A percentile compares a stretch with the other conserved stretches of the same genome.
These are phyloP conservation scores for Turritis glabra DNA, from an alignment of 345 rosid species.

Conservation along the genomic window DNA sequence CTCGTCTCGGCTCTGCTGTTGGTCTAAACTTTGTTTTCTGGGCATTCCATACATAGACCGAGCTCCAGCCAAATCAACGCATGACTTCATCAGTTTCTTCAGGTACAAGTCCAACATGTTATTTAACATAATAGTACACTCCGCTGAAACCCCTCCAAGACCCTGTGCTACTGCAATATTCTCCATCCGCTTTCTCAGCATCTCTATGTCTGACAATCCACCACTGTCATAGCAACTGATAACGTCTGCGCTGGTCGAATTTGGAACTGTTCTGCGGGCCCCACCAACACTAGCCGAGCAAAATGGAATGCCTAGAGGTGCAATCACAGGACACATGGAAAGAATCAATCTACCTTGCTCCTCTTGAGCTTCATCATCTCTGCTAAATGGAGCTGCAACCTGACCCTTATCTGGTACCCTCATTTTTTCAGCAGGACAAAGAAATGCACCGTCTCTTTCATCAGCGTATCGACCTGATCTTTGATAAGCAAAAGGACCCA, in stretches of 20 bases:
- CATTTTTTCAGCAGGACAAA: conserved; percentile 40
- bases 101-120: conserved; percentile 72
- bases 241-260: conserved; percentile 38
- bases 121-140: conserved; percentile 74
- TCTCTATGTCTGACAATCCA: conserved; percentile 62
- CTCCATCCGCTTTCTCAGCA: conserved; percentile 77
- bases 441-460: conserved; percentile 51
- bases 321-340: conserved; percentile 55
- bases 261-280: conserved; percentile 54
- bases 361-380: conserved; percentile 59
- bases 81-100: conserved; percentile 77
- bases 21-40: conserved; percentile 47
- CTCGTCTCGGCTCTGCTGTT: conserved; percentile 60
- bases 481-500: conserved; percentile 63
- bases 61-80: conserved; percentile 62
- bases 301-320: conserved; percentile 82
- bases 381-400: conserved; percentile 35
- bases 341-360: conserved; percentile 43
- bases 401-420: conserved; percentile 46
- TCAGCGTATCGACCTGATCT: conserved; percentile 60
- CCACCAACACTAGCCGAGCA: conserved; percentile 68
- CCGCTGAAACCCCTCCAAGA: conserved; percentile 77
- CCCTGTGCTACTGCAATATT: conserved; percentile 76
- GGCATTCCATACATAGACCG: conserved; percentile 46
- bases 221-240: conserved; percentile 66